A percentile compares a stretch with the other conserved stretches of the same genome.
Evolutionary conservation across 768 basidiomycete genomes (phyloP).

Genomic region (Coprinopsis marcescibilis): DNA sequence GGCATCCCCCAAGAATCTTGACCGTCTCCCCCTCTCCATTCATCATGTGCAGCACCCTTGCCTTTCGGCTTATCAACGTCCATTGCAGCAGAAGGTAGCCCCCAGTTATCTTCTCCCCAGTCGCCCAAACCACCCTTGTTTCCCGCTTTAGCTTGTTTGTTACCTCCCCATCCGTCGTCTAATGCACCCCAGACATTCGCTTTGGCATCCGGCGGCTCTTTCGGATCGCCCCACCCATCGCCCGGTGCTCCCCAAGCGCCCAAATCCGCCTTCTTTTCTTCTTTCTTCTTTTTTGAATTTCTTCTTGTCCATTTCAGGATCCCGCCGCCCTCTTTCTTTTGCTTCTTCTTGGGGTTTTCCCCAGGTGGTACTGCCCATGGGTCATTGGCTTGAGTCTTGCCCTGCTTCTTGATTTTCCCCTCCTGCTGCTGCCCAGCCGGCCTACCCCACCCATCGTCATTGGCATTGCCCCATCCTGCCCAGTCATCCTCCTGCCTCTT

Average conservation of each 20-base stretch:
- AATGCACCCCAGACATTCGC: background rate
- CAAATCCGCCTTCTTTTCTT: background rate
- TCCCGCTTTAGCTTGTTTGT: conserved; percentile 7
- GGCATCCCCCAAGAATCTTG: background rate
- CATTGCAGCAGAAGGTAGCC: background rate
- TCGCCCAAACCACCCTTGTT: conserved; percentile 6
- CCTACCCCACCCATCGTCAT: conserved; percentile 1
- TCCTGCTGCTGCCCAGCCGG: conserved; percentile 13
- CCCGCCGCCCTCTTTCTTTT: background rate
- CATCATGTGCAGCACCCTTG: too few relatives aligned
- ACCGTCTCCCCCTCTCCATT: background rate
- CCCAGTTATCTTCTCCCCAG: conserved; percentile 9
- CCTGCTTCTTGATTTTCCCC: conserved; percentile 6
- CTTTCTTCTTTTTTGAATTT: too few relatives aligned
- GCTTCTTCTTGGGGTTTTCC: too few relatives aligned
- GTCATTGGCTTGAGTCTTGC: background rate
- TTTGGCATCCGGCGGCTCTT: background rate
- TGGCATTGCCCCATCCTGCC: background rate
- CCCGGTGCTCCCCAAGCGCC: background rate
- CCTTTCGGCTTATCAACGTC: background rate
- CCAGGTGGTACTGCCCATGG: too few relatives aligned
- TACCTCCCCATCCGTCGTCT: background rate
- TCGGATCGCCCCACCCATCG: too few relatives aligned
- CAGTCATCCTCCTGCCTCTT: too few relatives aligned
- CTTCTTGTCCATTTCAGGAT: background rate